phyloP scores from a whole-genome alignment of 805 yeast genomes.

The Lachancea thermotolerans region DNA sequence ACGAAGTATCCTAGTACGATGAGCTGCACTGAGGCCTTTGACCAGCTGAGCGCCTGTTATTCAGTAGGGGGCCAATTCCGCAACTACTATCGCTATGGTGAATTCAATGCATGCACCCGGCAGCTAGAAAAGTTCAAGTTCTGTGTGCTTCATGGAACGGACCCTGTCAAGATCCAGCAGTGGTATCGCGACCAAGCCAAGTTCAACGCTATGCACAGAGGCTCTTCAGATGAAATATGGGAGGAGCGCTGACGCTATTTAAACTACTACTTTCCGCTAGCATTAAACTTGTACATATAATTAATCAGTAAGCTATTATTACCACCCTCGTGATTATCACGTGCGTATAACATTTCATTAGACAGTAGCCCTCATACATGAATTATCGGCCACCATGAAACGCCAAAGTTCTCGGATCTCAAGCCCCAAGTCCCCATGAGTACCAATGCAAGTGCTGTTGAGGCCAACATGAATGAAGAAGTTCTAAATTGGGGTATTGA shows the following conservation, averaged over 20 bases:
- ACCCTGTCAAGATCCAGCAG: conserved; percentile 58
- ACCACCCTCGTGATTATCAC: too few species aligned
- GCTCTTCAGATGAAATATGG: conserved; percentile 88
- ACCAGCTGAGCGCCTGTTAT: conserved; percentile 78
- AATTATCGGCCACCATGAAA: too few species aligned
- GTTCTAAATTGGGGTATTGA: conserved; percentile 19
- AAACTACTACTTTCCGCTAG: neutral
- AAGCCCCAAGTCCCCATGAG: neutral
- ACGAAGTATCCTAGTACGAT: conserved; percentile 38
- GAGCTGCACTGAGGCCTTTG: conserved; percentile 79
- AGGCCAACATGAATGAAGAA: neutral
- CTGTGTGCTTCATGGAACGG: conserved; percentile 53
- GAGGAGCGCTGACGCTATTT: conserved; percentile 27
- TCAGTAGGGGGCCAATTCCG: conserved; percentile 87
- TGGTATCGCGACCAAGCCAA: conserved; percentile 62
- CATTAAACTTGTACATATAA: neutral
- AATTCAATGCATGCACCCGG: conserved; percentile 60
- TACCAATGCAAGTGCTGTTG: neutral
- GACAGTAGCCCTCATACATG: too few species aligned
- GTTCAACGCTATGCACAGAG: conserved; percentile 49
- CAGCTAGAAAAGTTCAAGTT: conserved; percentile 74
- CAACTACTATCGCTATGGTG: conserved; percentile 78
- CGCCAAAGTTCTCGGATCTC: too few species aligned
- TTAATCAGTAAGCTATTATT: neutral
- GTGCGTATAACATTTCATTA: too few species aligned